Conservation (phyloP, 1,284 basidiomycete species). For the Cutaneotrichosporon mucoides region DNA sequence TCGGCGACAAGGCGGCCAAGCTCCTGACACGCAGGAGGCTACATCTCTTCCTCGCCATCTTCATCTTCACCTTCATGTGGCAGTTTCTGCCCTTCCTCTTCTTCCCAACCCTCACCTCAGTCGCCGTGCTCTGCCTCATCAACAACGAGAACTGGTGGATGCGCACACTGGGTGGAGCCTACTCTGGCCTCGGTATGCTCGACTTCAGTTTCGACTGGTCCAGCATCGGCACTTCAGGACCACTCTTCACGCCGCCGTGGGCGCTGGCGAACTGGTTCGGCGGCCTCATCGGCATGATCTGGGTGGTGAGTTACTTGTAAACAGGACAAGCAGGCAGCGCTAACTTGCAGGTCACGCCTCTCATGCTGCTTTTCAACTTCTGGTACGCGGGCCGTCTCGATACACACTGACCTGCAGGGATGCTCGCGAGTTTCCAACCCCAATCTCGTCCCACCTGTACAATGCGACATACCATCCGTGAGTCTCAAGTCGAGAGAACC, state of each 20-base stretch:
- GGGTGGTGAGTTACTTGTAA: slow-evolving; percentile 42
- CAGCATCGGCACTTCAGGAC: slow-evolving; percentile 50
- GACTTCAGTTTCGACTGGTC: slow-evolving; percentile 55
- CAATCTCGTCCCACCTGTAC: slow-evolving; percentile 45
- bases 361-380: slow-evolving; percentile 51
- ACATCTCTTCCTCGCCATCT: slow-evolving; percentile 51
- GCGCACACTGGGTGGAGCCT: slow-evolving; percentile 52
- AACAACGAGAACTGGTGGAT: slow-evolving; percentile 49
- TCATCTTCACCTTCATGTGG: slow-evolving; percentile 49
- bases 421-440: slow-evolving; percentile 46
- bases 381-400: slow-evolving; percentile 40
- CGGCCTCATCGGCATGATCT: slow-evolving; percentile 50
- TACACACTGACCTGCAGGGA: slow-evolving; percentile 32
- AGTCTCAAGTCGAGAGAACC: neutral
- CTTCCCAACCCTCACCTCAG: slow-evolving; percentile 52
- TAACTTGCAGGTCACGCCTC: slow-evolving; percentile 42
- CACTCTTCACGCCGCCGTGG: slow-evolving; percentile 54
- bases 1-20: slow-evolving; percentile 18
- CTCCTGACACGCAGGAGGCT: slow-evolving; percentile 46
- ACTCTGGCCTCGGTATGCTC: slow-evolving; percentile 52
- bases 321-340: neutral
- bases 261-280: slow-evolving; percentile 50
- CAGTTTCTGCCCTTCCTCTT: slow-evolving; percentile 53
- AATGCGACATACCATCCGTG: slow-evolving; percentile 36
- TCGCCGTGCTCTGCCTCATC: slow-evolving; percentile 52